Conservation (phyloP, 805 yeast species). For the Wickerhamomyces rabaulensis region DNA sequence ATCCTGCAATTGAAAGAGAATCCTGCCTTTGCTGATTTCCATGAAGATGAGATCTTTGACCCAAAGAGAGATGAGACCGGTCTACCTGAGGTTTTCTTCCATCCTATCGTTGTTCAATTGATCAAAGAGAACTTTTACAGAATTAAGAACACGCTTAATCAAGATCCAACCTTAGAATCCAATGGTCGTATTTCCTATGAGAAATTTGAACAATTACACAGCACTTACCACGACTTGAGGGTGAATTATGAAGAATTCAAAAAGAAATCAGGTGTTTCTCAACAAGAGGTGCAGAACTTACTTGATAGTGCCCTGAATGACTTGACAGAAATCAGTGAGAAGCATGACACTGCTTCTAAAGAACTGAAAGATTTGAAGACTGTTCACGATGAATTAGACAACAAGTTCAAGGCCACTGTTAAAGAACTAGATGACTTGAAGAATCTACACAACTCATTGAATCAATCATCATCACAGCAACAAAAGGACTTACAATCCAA, state of each 20-base stretch:
- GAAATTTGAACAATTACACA: conserved; percentile 30
- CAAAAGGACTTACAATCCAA: conserved; percentile 23
- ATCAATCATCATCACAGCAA: conserved; percentile 28
- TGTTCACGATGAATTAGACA: conserved; percentile 19
- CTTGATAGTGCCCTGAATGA: conserved; percentile 15
- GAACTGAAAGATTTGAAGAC: conserved; percentile 19
- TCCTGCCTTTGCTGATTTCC: conserved; percentile 49
- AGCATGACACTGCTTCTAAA: conserved; percentile 3
- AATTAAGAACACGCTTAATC: conserved; percentile 63
- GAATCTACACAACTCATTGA: conserved; percentile 28
- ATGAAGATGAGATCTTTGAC: conserved; percentile 41
- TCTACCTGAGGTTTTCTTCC: conserved; percentile 77
- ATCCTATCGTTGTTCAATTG: conserved; percentile 53
- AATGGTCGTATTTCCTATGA: conserved; percentile 57
- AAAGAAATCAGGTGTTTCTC: conserved; percentile 24
- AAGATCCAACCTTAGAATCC: conserved; percentile 74
- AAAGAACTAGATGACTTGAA: conserved; percentile 23
- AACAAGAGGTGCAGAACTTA: conserved; percentile 23
- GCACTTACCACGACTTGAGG: conserved; percentile 30
- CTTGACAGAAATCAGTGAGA: conserved; percentile 9
- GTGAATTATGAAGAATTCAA: conserved; percentile 28
- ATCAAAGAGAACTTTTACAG: conserved; percentile 67
- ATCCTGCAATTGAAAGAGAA: conserved; percentile 68
- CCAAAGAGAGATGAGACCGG: conserved; percentile 75
- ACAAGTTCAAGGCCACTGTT: conserved; percentile 2